Evolutionary conservation across 768 basidiomycete species (phyloP).

Genomic region (Suillus placidus): DNA sequence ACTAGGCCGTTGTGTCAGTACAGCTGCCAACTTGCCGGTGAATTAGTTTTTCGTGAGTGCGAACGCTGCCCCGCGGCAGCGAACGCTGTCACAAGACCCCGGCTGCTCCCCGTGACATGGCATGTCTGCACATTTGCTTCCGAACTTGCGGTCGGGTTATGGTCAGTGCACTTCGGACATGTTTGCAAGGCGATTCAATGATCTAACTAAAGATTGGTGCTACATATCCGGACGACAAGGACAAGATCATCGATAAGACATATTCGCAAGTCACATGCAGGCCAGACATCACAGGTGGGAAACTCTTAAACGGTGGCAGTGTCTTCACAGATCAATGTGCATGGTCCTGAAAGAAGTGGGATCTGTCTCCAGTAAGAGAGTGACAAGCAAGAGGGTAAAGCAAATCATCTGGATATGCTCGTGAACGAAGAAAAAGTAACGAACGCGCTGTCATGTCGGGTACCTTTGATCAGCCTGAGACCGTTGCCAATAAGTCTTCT

Average conservation of each 20-base stretch:
- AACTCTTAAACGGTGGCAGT: neutral
- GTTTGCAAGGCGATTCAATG: neutral
- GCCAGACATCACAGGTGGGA: no score
- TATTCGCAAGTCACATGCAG: neutral
- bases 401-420: neutral
- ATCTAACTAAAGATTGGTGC: neutral
- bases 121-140: neutral
- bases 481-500: neutral
- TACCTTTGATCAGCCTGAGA: neutral
- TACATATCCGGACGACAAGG: neutral
- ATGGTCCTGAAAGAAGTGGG: neutral
- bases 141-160: no score
- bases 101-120: slow-evolving; percentile 1
- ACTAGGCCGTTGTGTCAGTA: neutral
- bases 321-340: neutral
- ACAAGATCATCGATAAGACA: no score
- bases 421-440: neutral
- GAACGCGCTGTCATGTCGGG: neutral
- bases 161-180: neutral
- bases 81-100: slow-evolving; percentile 1
- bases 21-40: neutral
- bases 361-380: neutral
- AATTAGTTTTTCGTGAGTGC: neutral
- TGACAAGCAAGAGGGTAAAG: neutral
- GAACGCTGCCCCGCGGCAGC: neutral